Base-by-base conservation (phyloP, 1,284 basidiomycete genomes). In the Veloboletus limbatus region DNA sequence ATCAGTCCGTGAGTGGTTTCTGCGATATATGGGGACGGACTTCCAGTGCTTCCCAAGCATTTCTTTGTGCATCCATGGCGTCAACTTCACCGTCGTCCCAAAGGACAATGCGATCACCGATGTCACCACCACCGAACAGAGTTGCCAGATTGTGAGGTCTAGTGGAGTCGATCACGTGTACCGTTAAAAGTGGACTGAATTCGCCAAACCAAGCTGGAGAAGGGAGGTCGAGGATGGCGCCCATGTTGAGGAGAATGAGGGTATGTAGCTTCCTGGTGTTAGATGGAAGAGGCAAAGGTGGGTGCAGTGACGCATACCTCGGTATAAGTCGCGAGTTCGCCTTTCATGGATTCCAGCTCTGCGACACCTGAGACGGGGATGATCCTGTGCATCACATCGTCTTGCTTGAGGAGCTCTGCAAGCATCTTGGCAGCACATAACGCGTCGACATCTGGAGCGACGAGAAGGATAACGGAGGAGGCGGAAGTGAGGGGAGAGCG, bases 121-220 rank as follows among this genome's bases (percentile, higher is more conserved):
- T 81, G 47, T 79, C 77, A 11, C 82, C 82, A 24, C 77, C 77
- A 7, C 84, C 83, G 65, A 97, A 99, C 22, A 98, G 71, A 69
- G 88, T 97, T 35, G 85, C 78, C 59, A 99, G 74, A 67, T 96
- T 94, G 68, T 91, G 86, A 6, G 97, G 97, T 30, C 97, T 79
- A 43, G 88, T 84, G 8, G 94, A 92, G 68, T 99, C 97, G 67
- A 99, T 90, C 58, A 99, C 83, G 71, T 99, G 97, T 24, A 94
- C 79, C 16, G 78, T 81, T 24, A 86, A 73, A 54, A 72, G 71
- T 4, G 70, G 59, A 33, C 72, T 60, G 59, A 88, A 87, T 39
- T 80, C 77, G 13, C 87, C 88, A 64, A 91, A 88, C 85, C 86
- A 90, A 26, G 79, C 76, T 5, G 73, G 61, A 2, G 79, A 78